Evolutionary conservation across 1,139 yeast species (phyloP).

Genomic region (Lodderomyces theae): DNA sequence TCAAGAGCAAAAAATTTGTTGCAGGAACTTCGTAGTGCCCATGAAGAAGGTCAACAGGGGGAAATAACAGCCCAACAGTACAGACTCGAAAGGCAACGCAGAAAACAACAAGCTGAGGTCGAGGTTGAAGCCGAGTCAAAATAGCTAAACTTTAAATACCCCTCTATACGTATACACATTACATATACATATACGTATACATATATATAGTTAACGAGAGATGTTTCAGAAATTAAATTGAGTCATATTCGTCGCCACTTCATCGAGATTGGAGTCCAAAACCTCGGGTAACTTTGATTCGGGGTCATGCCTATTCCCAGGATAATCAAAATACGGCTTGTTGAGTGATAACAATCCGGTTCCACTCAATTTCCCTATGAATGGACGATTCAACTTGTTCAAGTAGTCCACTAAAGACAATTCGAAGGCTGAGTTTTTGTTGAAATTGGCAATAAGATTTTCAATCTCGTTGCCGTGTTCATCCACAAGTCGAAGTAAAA

Average conservation of each 20-base stretch:
- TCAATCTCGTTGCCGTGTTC: constrained; percentile 20
- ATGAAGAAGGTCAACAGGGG: constrained; percentile 16
- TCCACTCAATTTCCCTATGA: constrained; percentile 38
- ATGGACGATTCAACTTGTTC: constrained; percentile 33
- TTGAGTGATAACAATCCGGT: constrained; percentile 38
- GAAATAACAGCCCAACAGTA: constrained; percentile 34
- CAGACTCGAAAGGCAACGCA: constrained; percentile 32
- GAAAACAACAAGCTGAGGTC: constrained; percentile 7
- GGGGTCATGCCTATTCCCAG: constrained; percentile 22
- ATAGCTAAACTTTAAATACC: too few relatives aligned
- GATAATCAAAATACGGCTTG: constrained; percentile 36
- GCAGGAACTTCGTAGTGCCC: constrained; percentile 51
- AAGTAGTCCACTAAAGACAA: constrained; percentile 7
- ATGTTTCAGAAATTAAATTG: not conserved
- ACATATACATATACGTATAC: not conserved
- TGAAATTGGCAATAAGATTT: constrained; percentile 10
- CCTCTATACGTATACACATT: too few relatives aligned
- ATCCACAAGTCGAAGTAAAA: constrained; percentile 1
- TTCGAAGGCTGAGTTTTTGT: not conserved
- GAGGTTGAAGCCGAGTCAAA: not conserved
- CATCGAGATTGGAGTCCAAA: constrained; percentile 40
- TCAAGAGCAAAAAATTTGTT: constrained; percentile 59
- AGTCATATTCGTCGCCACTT: constrained; percentile 17
- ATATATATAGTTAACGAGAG: not conserved
- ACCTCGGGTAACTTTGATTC: constrained; percentile 13